phyloP scores from a whole-genome alignment of 768 basidiomycete genomes.

The Boletus pseudo-olivaceus region DNA sequence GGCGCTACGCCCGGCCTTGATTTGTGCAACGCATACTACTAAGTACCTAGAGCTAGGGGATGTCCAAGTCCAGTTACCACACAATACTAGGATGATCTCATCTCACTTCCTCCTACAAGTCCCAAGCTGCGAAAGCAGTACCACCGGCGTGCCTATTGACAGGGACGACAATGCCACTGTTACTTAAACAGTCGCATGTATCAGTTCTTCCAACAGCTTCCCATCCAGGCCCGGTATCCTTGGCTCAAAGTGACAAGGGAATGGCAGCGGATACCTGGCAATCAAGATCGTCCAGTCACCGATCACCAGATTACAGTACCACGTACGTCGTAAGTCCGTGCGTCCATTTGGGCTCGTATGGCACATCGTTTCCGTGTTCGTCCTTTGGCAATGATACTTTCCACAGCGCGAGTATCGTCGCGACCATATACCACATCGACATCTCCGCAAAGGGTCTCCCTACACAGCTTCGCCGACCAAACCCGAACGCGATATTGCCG shows the following conservation, averaged over 20 bases:
- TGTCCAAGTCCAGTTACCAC: background rate
- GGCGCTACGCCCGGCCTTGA: background rate
- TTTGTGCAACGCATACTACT: background rate
- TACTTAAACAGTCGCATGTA: background rate
- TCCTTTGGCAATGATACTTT: constrained; percentile 11
- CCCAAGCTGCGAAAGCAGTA: background rate
- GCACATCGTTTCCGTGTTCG: constrained; percentile 8
- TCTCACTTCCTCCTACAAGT: too few relatives aligned
- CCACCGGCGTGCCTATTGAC: background rate
- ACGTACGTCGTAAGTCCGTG: constrained; percentile 15
- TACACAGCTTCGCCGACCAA: constrained; percentile 21
- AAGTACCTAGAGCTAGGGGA: background rate
- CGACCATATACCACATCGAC: constrained; percentile 13
- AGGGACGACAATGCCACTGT: background rate
- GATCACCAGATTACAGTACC: background rate
- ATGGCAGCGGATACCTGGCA: constrained; percentile 11
- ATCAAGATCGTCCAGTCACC: background rate
- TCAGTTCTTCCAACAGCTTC: constrained; percentile 10
- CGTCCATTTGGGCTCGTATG: constrained; percentile 10
- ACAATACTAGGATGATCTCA: background rate
- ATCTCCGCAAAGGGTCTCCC: constrained; percentile 16
- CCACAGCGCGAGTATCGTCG: constrained; percentile 18
- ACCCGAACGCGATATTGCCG: constrained; percentile 16
- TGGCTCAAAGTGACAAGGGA: constrained; percentile 14
- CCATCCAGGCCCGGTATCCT: constrained; percentile 9